Conservation (phyloP, 768 basidiomycete genomes). For the Podaxis carcinomalis region DNA sequence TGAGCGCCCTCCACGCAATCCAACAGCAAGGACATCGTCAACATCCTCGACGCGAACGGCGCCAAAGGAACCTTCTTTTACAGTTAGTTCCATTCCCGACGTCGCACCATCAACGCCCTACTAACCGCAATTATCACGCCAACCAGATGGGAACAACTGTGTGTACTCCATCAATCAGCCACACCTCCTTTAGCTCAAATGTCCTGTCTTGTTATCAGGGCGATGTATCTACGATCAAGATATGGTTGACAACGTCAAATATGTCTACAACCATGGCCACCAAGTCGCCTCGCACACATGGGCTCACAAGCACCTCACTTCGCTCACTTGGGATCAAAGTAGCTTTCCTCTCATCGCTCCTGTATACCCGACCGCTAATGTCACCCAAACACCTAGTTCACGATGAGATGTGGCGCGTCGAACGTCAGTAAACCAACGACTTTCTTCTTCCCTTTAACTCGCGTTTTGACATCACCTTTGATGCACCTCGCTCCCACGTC, state of each 20-base stretch:
- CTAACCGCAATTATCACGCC: background rate
- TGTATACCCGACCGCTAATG: background rate
- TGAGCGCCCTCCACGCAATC: background rate
- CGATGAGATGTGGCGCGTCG: conserved; percentile 31
- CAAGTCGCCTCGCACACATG: conserved; percentile 44
- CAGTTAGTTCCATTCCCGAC: conserved; percentile 21
- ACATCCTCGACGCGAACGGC: conserved; percentile 27
- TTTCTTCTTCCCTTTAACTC: background rate
- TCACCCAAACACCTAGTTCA: conserved; percentile 19
- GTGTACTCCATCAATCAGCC: background rate
- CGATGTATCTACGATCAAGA: conserved; percentile 33
- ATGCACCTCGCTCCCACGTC: background rate
- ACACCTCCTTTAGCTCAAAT: background rate
- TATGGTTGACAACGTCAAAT: conserved; percentile 24
- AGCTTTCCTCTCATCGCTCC: background rate
- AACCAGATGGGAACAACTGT: conserved; percentile 36
- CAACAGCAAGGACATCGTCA: conserved; percentile 26
- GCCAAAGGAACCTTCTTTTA: conserved; percentile 41
- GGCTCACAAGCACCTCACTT: conserved; percentile 31
- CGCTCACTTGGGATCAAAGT: conserved; percentile 29
- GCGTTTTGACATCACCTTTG: background rate
- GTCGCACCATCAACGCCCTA: background rate
- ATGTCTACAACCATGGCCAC: conserved; percentile 35
- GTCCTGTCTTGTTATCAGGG: conserved; percentile 14
- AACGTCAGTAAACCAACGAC: conserved; percentile 21